These are phyloP conservation scores for Zoysia matrella DNA, from an alignment of 202 grass and related monocot genomes.

Conservation along the genomic window DNA sequence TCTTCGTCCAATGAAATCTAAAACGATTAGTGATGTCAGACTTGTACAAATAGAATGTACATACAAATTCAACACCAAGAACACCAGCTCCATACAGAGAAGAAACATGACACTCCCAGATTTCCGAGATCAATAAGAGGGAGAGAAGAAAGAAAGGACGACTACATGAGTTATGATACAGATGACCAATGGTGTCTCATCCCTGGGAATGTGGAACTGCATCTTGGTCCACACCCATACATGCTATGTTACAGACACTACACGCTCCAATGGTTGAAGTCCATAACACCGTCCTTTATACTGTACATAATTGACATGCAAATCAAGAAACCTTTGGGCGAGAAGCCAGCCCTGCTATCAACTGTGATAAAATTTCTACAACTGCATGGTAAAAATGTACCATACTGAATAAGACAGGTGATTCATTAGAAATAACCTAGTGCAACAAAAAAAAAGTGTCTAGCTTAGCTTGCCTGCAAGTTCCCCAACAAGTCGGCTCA, in stretches of 20 bases:
- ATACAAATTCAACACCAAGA: slow-evolving; percentile 28
- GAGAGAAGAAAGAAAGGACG: not conserved
- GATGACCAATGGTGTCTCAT: not conserved
- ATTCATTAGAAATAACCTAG: slow-evolving; percentile 5
- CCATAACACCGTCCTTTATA: slow-evolving; percentile 30
- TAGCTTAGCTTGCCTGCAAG: not conserved
- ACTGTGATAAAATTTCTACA: not conserved
- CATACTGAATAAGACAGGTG: slow-evolving; percentile 6
- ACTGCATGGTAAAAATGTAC: not conserved
- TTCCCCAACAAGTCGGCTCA: slow-evolving; percentile 32
- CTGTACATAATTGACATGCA: slow-evolving; percentile 48
- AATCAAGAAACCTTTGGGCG: slow-evolving; percentile 20
- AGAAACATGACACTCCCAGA: not conserved
- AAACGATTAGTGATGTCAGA: slow-evolving; percentile 7
- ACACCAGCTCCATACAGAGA: not conserved
- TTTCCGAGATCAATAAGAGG: not conserved
- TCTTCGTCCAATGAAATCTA: not conserved
- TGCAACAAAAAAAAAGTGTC: slow-evolving; percentile 26
- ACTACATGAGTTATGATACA: slow-evolving; percentile 18
- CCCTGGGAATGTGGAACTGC: not conserved
- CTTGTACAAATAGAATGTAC: slow-evolving; percentile 33
- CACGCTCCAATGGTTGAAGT: slow-evolving; percentile 20
- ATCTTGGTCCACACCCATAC: not conserved
- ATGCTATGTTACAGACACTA: slow-evolving; percentile 36
- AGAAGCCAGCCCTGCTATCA: not conserved